Percentiles rank a stretch among this genome's conserved stretches.
phyloP scores from a whole-genome alignment of 2,329 filamentous ascomycete genomes.

The Thielaviopsis populi region DNA sequence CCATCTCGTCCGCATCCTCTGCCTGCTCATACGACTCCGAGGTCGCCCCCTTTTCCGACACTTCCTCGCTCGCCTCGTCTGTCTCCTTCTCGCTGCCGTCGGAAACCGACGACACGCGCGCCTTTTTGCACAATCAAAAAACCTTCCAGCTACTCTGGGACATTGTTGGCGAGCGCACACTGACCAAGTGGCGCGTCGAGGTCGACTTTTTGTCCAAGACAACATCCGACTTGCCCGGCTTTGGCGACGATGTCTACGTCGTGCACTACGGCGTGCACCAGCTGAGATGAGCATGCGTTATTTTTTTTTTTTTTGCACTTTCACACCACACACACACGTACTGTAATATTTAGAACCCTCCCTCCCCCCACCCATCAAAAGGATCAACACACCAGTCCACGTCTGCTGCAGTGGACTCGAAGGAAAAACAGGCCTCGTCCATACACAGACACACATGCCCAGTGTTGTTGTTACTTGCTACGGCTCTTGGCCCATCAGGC shows the following conservation, averaged over 20 bases:
- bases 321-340: not conserved
- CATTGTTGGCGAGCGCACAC: constrained; percentile 34
- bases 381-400: not conserved
- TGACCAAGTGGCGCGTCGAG: constrained; percentile 35
- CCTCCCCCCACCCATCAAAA: not conserved
- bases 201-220: constrained; percentile 24
- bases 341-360: not conserved
- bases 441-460: too few relatives aligned
- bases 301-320: not conserved
- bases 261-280: constrained; percentile 18
- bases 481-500: not conserved
- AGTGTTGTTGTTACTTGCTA: too few relatives aligned
- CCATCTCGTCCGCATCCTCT: constrained; percentile 1
- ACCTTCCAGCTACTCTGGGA: constrained; percentile 41
- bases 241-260: constrained; percentile 16
- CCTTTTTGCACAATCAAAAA: constrained; percentile 33
- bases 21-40: constrained; percentile 9
- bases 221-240: constrained; percentile 17
- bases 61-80: constrained; percentile 12
- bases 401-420: not conserved
- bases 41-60: constrained; percentile 14
- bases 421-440: constrained; percentile 10
- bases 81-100: constrained; percentile 15
- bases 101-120: constrained; percentile 6
- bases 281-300: constrained; percentile 4